Evolutionary conservation across 2,329 filamentous ascomycete species (phyloP), one percentile per base, ranked within the genome.

Genomic region (Intubia oerlemansii): DNA sequence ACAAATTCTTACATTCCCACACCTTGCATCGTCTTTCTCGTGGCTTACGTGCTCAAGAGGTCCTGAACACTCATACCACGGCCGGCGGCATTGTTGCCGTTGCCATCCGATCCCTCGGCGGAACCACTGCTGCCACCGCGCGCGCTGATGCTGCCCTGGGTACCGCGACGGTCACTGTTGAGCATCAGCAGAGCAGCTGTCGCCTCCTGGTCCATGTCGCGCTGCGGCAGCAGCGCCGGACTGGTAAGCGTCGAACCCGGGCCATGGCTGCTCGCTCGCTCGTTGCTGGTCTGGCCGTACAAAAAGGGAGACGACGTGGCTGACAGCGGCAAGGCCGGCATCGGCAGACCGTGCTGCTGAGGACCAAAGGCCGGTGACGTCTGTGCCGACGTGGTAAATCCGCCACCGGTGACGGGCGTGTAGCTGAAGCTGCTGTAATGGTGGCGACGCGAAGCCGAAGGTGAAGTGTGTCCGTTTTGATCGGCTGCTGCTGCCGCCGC

Each of bases 121-220:
- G n/a, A n/a, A n/a, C n/a, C n/a, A n/a, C n/a, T n/a, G n/a, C n/a
- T n/a, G n/a, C n/a, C n/a, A n/a, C n/a, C n/a, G n/a, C n/a, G n/a
- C n/a, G n/a, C n/a, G n/a, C n/a, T n/a, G n/a, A n/a, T n/a, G n/a
- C n/a, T n/a, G n/a, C n/a, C n/a, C n/a, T n/a, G n/a, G n/a, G n/a
- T n/a, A 4, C 37, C 35, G 20, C 79, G 60, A 23, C 79, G 65
- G 45, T 88, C 81, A 30, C 61, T 69, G 39, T 84, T 90, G 34
- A 93, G 55, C 82, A 92, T 91, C 46, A 92, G 50, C 39, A 92
- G 48, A 4, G 82, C 84, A 10, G 80, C 74, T 7, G 81, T 88
- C 1, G 81, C 84, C 46, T 88, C 80, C 35, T 82, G 73, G 36
- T 77, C 69, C 5, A 66, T 42, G 28, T 71, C 65, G 20, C 54